Conservation (phyloP, 352 stramenopile species). For the Phytophthora sp. region DNA sequence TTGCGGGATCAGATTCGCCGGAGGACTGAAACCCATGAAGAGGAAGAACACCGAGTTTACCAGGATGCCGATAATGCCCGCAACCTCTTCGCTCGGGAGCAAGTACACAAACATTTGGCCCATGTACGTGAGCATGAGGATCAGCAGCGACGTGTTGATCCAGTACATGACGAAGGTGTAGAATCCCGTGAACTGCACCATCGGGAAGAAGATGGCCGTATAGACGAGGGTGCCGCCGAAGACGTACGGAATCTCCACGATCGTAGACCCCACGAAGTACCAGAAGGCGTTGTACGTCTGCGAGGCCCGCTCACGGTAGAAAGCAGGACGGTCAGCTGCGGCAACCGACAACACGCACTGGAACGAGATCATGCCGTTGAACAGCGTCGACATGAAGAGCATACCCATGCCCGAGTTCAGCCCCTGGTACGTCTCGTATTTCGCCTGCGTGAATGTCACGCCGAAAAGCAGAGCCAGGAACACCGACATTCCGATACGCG, state of each 20-base stretch:
- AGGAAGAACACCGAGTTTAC: constrained; percentile 45
- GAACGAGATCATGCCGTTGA: constrained; percentile 83
- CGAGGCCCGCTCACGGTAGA: constrained; percentile 80
- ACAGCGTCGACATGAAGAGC: constrained; percentile 86
- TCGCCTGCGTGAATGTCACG: constrained; percentile 60
- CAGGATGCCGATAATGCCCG: constrained; percentile 30
- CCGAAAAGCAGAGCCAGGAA: constrained; percentile 85
- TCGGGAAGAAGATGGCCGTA: constrained; percentile 49
- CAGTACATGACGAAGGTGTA: constrained; percentile 42
- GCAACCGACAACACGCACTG: constrained; percentile 74
- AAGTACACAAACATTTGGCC: constrained; percentile 43
- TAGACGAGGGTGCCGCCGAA: constrained; percentile 46
- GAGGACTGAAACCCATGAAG: constrained; percentile 47
- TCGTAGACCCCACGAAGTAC: constrained; percentile 75
- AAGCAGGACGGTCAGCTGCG: constrained; percentile 80
- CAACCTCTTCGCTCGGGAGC: constrained; percentile 36
- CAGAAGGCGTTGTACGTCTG: constrained; percentile 84
- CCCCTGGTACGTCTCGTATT: constrained; percentile 54
- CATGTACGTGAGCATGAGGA: constrained; percentile 47
- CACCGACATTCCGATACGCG: constrained; percentile 70
- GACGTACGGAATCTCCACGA: constrained; percentile 90
- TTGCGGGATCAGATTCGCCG: constrained; percentile 34
- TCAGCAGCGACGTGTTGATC: constrained; percentile 37
- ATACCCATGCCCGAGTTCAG: constrained; percentile 73
- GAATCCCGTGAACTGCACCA: constrained; percentile 48